These are phyloP conservation scores for Botrytis fragariae DNA, from an alignment of 2,329 filamentous ascomycete genomes.

Conservation along the genomic window DNA sequence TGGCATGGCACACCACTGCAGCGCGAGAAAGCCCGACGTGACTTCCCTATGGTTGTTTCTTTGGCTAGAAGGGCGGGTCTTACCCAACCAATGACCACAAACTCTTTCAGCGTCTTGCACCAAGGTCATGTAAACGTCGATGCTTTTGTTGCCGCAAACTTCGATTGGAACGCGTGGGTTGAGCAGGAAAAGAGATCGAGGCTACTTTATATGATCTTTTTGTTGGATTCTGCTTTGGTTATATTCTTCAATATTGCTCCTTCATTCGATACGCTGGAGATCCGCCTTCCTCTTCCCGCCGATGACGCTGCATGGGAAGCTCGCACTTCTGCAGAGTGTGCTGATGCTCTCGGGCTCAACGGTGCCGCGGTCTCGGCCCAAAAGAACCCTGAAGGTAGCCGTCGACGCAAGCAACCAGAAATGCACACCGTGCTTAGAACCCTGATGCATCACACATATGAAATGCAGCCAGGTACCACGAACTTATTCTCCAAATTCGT, in stretches of 20 bases:
- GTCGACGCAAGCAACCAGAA: constrained; percentile 62
- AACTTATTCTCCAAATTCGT: constrained; percentile 75
- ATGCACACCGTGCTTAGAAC: constrained; percentile 60
- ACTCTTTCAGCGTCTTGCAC: constrained; percentile 59
- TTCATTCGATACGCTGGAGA: constrained; percentile 61
- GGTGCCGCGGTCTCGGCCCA: constrained; percentile 54
- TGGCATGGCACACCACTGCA: constrained; percentile 70
- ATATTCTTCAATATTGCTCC: constrained; percentile 70
- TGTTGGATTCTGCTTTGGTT: constrained; percentile 62
- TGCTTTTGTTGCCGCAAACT: constrained; percentile 49
- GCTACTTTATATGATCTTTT: constrained; percentile 62
- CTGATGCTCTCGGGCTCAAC: constrained; percentile 61
- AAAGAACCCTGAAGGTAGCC: constrained; percentile 60
- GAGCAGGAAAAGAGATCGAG: constrained; percentile 69
- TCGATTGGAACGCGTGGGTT: constrained; percentile 66
- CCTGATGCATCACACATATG: constrained; percentile 56
- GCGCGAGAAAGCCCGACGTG: constrained; percentile 59
- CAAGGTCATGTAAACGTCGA: constrained; percentile 50
- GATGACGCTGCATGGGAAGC: constrained; percentile 77
- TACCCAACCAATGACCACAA: constrained; percentile 50
- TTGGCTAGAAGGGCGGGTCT: constrained; percentile 58
- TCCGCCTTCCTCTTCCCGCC: constrained; percentile 65
- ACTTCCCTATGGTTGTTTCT: constrained; percentile 55
- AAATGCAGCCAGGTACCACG: constrained; percentile 63
- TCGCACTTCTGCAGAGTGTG: constrained; percentile 55